These are phyloP conservation scores for Quercus robur DNA, from an alignment of 306 rosid species.

Conservation along the genomic window DNA sequence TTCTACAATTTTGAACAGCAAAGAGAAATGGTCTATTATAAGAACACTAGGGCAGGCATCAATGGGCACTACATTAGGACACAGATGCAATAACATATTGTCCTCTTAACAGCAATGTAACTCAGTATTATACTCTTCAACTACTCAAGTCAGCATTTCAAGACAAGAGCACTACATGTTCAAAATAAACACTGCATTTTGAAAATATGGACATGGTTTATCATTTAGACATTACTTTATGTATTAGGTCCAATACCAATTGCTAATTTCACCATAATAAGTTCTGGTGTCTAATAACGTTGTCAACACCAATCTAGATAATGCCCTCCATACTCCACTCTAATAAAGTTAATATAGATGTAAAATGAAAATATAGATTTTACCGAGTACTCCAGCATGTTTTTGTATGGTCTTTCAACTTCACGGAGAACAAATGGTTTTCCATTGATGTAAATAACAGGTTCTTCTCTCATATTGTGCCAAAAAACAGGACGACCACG, in stretches of 20 bases:
- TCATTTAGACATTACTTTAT: neutral
- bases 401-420: slow-evolving; percentile 90
- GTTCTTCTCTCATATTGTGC: slow-evolving; percentile 98
- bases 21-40: neutral
- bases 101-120: neutral
- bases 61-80: neutral
- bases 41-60: neutral
- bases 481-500: slow-evolving; percentile 69
- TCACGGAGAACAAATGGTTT: slow-evolving; percentile 95
- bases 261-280: neutral
- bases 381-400: slow-evolving; percentile 94
- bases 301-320: neutral
- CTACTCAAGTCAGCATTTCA: neutral
- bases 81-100: neutral
- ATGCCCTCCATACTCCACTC: slow-evolving; percentile 7
- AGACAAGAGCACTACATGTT: slow-evolving; percentile 1
- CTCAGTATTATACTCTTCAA: neutral
- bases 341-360: slow-evolving; percentile 7
- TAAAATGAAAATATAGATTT: neutral
- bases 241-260: neutral
- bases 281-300: slow-evolving; percentile 5
- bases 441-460: slow-evolving; percentile 88
- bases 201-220: neutral
- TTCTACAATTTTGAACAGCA: neutral
- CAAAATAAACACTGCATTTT: neutral